Conservation (phyloP, 148 eudicot genomes). For the Rheum nobile region DNA sequence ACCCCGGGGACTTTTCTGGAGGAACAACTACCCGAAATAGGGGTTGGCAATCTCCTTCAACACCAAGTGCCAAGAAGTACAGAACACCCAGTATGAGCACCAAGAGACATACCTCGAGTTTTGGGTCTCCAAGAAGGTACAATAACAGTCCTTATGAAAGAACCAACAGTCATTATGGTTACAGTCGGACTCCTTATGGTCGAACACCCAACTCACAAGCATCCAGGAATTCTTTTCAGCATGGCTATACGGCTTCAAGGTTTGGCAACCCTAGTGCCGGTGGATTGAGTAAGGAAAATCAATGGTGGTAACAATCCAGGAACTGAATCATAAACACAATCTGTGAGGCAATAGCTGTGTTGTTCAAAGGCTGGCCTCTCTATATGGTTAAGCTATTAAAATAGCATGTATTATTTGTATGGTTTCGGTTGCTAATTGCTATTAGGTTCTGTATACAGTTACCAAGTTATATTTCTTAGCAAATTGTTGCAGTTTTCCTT, state of each 20-base stretch:
- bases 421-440: no score
- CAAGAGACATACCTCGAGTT: neutral
- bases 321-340: neutral
- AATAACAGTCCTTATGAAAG: conserved; percentile 22
- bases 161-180: conserved; percentile 21
- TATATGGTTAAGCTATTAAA: no score
- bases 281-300: conserved; percentile 33
- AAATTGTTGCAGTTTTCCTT: neutral
- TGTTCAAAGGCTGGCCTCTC: neutral
- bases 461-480: no score
- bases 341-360: neutral
- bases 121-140: neutral
- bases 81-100: conserved; percentile 20
- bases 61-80: conserved; percentile 33
- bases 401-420: no score
- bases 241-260: conserved; percentile 40
- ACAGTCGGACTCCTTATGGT: conserved; percentile 15
- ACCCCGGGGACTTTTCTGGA: conserved; percentile 32
- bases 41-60: conserved; percentile 51
- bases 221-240: conserved; percentile 19
- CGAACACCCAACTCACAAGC: conserved; percentile 30
- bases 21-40: conserved; percentile 5
- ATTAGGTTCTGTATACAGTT: no score
- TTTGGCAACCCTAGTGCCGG: conserved; percentile 31
- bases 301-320: conserved; percentile 20